A percentile compares a stretch with the other conserved stretches of the same genome.
These are phyloP conservation scores for Hamigera avellanea DNA, from an alignment of 495 filamentous ascomycete genomes.

Conservation along the genomic window DNA sequence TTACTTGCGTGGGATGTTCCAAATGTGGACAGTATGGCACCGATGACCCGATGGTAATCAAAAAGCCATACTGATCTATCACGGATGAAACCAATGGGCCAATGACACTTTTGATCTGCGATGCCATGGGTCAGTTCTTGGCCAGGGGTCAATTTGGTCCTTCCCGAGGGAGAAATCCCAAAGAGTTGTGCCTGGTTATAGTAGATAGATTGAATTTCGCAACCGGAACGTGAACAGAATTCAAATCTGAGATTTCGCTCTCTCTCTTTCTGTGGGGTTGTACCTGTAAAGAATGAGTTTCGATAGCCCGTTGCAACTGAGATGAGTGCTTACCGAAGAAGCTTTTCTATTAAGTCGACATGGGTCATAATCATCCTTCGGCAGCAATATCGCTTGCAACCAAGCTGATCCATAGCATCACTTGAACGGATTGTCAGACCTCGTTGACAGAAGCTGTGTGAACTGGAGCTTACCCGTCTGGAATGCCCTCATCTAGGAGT, in stretches of 20 bases:
- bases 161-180: too few species aligned
- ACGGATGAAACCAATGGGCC: too few species aligned
- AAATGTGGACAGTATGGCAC: too few species aligned
- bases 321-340: slow-evolving; percentile 56
- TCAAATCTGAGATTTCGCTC: slow-evolving; percentile 10
- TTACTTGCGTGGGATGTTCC: too few species aligned
- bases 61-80: too few species aligned
- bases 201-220: too few species aligned
- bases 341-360: slow-evolving; percentile 96
- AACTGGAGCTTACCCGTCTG: slow-evolving; percentile 54
- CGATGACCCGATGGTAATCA: too few species aligned
- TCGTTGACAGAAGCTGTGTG: background rate
- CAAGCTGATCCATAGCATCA: slow-evolving; percentile 87
- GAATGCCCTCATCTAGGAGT: slow-evolving; percentile 64
- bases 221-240: too few species aligned
- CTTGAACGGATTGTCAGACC: slow-evolving; percentile 27
- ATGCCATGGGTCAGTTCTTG: too few species aligned
- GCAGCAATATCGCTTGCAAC: slow-evolving; percentile 93
- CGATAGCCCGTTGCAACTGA: background rate
- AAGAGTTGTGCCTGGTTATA: too few species aligned
- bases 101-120: too few species aligned
- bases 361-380: slow-evolving; percentile 99
- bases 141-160: too few species aligned
- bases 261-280: slow-evolving; percentile 10
- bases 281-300: slow-evolving; percentile 9